Percentiles rank a stretch among this genome's conserved stretches.
phyloP scores from a whole-genome alignment of 768 basidiomycete species.

The Tulasnella sp. region DNA sequence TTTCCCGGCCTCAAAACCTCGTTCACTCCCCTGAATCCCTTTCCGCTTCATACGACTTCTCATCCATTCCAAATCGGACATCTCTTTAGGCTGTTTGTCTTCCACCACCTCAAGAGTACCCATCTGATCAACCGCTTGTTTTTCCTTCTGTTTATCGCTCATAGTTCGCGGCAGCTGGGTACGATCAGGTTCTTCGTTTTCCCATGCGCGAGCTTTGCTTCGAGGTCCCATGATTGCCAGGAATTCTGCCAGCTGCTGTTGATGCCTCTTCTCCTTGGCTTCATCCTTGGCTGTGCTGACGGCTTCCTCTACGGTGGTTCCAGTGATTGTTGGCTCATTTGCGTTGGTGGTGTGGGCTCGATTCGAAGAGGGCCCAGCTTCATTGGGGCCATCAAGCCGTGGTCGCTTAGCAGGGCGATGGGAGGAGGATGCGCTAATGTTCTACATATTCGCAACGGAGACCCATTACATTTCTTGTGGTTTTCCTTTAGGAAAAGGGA shows the following conservation, averaged over 20 bases:
- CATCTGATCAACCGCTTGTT: no score
- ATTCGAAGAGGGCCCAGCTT: background rate
- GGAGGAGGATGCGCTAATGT: slow-evolving; percentile 33
- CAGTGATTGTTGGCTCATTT: background rate
- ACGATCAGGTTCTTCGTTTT: slow-evolving; percentile 34
- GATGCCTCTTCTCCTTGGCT: slow-evolving; percentile 23
- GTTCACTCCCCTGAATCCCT: slow-evolving; percentile 38
- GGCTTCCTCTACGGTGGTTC: background rate
- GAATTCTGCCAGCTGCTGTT: slow-evolving; percentile 28
- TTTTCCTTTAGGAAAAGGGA: no score
- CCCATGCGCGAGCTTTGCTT: slow-evolving; percentile 52
- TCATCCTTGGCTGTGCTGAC: background rate
- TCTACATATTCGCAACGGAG: no score
- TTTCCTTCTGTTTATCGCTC: no score
- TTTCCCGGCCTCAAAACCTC: slow-evolving; percentile 2
- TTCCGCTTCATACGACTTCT: slow-evolving; percentile 49
- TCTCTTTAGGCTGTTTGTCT: slow-evolving; percentile 23
- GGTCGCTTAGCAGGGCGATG: slow-evolving; percentile 62
- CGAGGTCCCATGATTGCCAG: background rate
- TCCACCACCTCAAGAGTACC: slow-evolving; percentile 6
- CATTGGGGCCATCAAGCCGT: slow-evolving; percentile 28
- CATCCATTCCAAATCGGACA: slow-evolving; percentile 72
- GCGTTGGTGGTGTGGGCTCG: no score
- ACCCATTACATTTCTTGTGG: no score
- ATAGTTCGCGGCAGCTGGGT: no score